These are phyloP conservation scores for Hansenula anomala DNA, from an alignment of 1,139 yeast species.

Conservation along the genomic window DNA sequence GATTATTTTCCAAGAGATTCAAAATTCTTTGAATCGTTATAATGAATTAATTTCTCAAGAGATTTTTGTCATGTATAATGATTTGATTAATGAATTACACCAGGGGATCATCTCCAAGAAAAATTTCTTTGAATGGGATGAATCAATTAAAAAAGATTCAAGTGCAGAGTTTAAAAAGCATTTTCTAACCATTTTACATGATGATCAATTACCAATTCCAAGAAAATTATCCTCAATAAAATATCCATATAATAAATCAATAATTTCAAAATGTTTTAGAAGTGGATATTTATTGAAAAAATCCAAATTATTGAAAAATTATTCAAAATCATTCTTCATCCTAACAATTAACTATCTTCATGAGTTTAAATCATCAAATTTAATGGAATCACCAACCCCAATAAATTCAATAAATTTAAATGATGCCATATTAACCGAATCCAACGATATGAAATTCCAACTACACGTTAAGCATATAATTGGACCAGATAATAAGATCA, in stretches of 20 bases:
- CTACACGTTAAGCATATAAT: conserved; percentile 5
- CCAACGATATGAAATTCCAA: conserved; percentile 27
- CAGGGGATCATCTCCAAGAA: conserved; percentile 63
- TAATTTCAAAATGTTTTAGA: conserved; percentile 45
- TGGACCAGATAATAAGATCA: conserved; percentile 1
- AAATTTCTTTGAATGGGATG: conserved; percentile 68
- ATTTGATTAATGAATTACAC: conserved; percentile 55
- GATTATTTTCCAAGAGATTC: conserved; percentile 62
- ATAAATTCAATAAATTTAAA: conserved; percentile 35
- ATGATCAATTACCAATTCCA: conserved; percentile 38
- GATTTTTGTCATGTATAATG: conserved; percentile 49
- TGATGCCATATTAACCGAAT: conserved; percentile 32
- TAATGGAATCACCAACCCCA: conserved; percentile 47
- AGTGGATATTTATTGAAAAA: conserved; percentile 53
- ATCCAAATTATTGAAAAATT: conserved; percentile 59
- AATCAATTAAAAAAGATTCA: conserved; percentile 48
- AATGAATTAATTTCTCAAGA: conserved; percentile 53
- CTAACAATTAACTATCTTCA: conserved; percentile 67
- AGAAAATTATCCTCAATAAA: conserved; percentile 44
- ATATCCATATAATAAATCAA: conserved; percentile 49
- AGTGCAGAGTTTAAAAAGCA: conserved; percentile 29
- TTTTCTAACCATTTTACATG: conserved; percentile 37
- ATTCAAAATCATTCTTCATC: conserved; percentile 66
- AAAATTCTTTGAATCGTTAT: conserved; percentile 52
- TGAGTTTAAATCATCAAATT: conserved; percentile 62